These are phyloP conservation scores for Piedraia hortae DNA, from an alignment of 2,329 filamentous ascomycete species.

Conservation along the genomic window DNA sequence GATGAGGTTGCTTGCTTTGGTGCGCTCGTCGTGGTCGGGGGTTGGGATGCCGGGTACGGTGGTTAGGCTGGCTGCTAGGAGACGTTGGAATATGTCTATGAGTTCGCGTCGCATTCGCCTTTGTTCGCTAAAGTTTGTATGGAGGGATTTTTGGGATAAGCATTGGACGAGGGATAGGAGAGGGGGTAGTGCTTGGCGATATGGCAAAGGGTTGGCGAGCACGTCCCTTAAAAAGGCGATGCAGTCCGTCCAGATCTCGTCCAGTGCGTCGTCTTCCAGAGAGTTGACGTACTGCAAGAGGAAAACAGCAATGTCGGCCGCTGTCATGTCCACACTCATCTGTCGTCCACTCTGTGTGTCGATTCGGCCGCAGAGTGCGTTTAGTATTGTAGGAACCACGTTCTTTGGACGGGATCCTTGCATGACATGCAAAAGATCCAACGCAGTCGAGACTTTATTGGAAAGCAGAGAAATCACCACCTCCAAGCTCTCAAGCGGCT, in stretches of 20 bases:
- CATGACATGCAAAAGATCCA: constrained; percentile 69
- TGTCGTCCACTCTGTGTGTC: constrained; percentile 63
- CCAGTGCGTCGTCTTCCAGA: constrained; percentile 86
- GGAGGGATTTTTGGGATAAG: constrained; percentile 82
- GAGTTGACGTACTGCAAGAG: constrained; percentile 72
- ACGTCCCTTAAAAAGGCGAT: constrained; percentile 74
- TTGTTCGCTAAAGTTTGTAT: constrained; percentile 91
- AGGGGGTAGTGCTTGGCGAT: constrained; percentile 66
- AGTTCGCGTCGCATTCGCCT: constrained; percentile 73
- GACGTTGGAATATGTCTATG: constrained; percentile 67
- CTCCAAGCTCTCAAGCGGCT: constrained; percentile 79
- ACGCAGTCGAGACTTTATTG: constrained; percentile 27
- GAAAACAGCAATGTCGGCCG: constrained; percentile 66
- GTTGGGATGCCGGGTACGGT: constrained; percentile 14
- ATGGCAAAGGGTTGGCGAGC: constrained; percentile 76
- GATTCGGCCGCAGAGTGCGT: constrained; percentile 81
- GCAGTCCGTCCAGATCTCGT: constrained; percentile 93
- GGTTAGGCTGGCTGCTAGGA: constrained; percentile 83
- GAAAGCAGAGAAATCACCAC: constrained; percentile 36
- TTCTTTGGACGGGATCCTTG: constrained; percentile 78
- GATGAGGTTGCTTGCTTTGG: constrained; percentile 35
- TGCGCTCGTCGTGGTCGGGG: constrained; percentile 7
- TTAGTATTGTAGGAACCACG: constrained; percentile 80
- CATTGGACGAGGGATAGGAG: constrained; percentile 73
- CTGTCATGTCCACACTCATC: constrained; percentile 61